Evolutionary conservation across 148 eudicot genomes (phyloP).

Genomic region (Vaccinium vitisidaea): DNA sequence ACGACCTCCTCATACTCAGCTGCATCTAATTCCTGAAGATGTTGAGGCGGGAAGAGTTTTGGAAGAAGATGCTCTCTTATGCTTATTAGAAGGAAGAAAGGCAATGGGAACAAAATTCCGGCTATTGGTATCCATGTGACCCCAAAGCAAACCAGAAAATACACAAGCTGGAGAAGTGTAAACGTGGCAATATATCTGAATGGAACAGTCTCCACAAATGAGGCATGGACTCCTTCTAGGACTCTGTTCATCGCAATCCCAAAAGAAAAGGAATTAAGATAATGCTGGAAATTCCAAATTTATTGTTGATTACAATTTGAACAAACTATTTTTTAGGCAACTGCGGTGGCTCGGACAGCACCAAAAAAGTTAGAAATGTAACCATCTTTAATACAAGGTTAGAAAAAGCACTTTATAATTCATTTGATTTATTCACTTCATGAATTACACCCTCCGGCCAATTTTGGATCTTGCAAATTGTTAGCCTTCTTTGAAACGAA

Average conservation of each 20-base stretch:
- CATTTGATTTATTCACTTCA: background rate
- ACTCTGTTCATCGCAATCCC: constrained; percentile 35
- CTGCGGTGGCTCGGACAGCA: background rate
- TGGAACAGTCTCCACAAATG: constrained; percentile 67
- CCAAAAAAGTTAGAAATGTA: background rate
- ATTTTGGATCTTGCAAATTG: background rate
- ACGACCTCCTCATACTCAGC: constrained; percentile 68
- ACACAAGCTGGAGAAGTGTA: constrained; percentile 52
- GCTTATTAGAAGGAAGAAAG: constrained; percentile 57
- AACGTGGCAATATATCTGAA: constrained; percentile 57
- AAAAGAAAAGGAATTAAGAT: background rate
- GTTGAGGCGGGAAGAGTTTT: constrained; percentile 39
- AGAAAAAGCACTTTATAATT: background rate
- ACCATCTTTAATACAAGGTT: background rate
- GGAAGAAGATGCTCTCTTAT: constrained; percentile 55
- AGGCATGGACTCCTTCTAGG: constrained; percentile 60
- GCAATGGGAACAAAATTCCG: constrained; percentile 65
- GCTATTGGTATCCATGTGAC: constrained; percentile 71
- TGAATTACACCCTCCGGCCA: background rate
- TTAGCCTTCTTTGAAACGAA: background rate
- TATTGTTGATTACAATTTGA: background rate
- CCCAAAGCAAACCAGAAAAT: constrained; percentile 64
- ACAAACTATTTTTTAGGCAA: background rate
- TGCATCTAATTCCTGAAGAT: constrained; percentile 66
- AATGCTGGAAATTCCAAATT: background rate